Base-by-base conservation (phyloP, 345 rosid genomes). In the Euphorbia lathyris region DNA sequence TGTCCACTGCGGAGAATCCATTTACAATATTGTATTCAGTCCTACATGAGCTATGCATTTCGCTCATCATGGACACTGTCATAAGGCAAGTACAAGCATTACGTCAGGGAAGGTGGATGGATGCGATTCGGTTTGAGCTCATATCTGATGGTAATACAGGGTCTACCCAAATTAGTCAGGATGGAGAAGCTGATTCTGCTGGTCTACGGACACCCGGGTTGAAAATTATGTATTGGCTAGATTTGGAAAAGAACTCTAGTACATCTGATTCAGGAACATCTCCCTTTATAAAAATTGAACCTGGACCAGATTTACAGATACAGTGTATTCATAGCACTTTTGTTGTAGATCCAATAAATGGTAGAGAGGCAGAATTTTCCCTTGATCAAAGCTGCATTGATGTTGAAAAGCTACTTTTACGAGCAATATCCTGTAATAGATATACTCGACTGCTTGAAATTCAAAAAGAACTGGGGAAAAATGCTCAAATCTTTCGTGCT, bases 101-200 rank as follows among this genome's bases (percentile, higher is more conserved):
- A 57, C 88, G 91, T 45, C 93, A 74, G 65, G 98, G 98, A 66
- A 86, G 98, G 81, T 96, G 98, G 99, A 96, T 86, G 84, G 98
- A 89, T 82, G 92, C 95, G 64, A 86, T 96, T 75, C 86, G 89
- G 51, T 92, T 92, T 71, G 97, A 92, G 53, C 74, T 90, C 73
- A 89, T 90, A 72, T 85, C 91, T 47, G 98, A 96, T 68, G 78
- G 84, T 63, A 80, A 76, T 72, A 50, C 83, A 53, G 81, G 83
- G 74, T 82, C 90, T 66, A n/a, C 77, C 12, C 85, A 78, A 78
- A 75, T 71, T 42, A 90, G 76, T 83, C 94, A 86, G 84, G 98
- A 90, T 53, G 92, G 88, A 58, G 98, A 96, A 76, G 80, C 86
- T 74, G 99, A 90, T 84, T 86, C 90, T 48, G 79, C 83, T 74